Conservation (phyloP, 768 basidiomycete species). For the Agaricus bisporus region DNA sequence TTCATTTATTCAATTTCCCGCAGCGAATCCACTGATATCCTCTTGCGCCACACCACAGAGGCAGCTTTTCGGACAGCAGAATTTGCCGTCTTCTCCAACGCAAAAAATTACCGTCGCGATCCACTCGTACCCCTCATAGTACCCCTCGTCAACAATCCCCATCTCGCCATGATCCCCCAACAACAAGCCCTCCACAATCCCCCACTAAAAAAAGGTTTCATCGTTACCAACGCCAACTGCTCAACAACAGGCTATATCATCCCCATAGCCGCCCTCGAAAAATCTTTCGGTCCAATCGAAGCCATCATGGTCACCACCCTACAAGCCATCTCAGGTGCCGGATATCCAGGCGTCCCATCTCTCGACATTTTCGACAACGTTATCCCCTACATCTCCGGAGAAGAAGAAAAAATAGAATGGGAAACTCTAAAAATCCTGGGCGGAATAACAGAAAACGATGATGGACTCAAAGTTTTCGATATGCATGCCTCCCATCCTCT, state of each 20-base stretch:
- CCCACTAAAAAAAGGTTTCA: slow-evolving; percentile 78
- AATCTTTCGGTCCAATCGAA: slow-evolving; percentile 91
- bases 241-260: slow-evolving; percentile 91
- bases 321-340: slow-evolving; percentile 96
- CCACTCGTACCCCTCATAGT: slow-evolving; percentile 93
- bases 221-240: slow-evolving; percentile 98
- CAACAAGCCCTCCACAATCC: slow-evolving; percentile 69
- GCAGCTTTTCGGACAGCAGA: slow-evolving; percentile 80
- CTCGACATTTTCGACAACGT: slow-evolving; percentile 96
- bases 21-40: not conserved
- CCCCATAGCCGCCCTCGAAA: slow-evolving; percentile 87
- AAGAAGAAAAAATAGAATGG: slow-evolving; percentile 99
- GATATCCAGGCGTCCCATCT: slow-evolving; percentile 90
- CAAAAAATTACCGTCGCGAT: slow-evolving; percentile 94
- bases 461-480: slow-evolving; percentile 64
- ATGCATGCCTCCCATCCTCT: slow-evolving; percentile 77
- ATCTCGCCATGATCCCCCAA: slow-evolving; percentile 78
- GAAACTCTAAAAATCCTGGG: slow-evolving; percentile 97
- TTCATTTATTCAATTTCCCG: not conserved
- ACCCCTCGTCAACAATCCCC: slow-evolving; percentile 87
- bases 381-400: slow-evolving; percentile 89
- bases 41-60: slow-evolving; percentile 42
- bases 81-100: slow-evolving; percentile 90
- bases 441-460: slow-evolving; percentile 54
- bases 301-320: slow-evolving; percentile 89